These are phyloP conservation scores for Penicillium sp. DNA, from an alignment of 2,329 filamentous ascomycete species.

Conservation along the genomic window DNA sequence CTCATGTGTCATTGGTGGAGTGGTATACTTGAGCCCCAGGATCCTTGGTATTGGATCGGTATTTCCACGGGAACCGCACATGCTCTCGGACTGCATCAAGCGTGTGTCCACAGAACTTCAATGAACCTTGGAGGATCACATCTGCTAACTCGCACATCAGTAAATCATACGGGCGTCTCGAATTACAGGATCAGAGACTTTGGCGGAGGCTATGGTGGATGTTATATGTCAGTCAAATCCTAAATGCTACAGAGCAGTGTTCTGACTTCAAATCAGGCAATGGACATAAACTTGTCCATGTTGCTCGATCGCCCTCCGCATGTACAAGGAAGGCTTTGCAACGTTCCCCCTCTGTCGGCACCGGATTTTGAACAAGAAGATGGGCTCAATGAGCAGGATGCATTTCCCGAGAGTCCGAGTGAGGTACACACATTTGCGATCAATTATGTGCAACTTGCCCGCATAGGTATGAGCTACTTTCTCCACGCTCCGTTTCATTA, in stretches of 20 bases:
- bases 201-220: slow-evolving; percentile 25
- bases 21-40: slow-evolving; percentile 26
- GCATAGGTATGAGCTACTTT: slow-evolving; percentile 7
- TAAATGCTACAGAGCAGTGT: background rate
- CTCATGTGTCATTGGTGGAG: slow-evolving; percentile 30
- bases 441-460: slow-evolving; percentile 14
- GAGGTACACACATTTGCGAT: slow-evolving; percentile 10
- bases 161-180: slow-evolving; percentile 14
- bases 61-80: slow-evolving; percentile 26
- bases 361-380: slow-evolving; percentile 15
- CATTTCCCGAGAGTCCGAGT: background rate
- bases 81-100: slow-evolving; percentile 25
- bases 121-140: background rate
- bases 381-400: background rate
- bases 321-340: slow-evolving; percentile 23
- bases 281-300: slow-evolving; percentile 22
- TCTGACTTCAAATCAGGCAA: slow-evolving; percentile 5
- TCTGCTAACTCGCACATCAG: slow-evolving; percentile 2
- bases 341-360: slow-evolving; percentile 17
- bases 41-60: slow-evolving; percentile 29
- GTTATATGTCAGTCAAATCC: slow-evolving; percentile 14
- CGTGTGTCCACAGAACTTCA: slow-evolving; percentile 12
- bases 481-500: background rate
- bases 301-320: slow-evolving; percentile 24
- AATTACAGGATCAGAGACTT: slow-evolving; percentile 12